Base-by-base conservation (phyloP, 2,329 filamentous ascomycete species). In the Sporothrix dimorphospora region DNA sequence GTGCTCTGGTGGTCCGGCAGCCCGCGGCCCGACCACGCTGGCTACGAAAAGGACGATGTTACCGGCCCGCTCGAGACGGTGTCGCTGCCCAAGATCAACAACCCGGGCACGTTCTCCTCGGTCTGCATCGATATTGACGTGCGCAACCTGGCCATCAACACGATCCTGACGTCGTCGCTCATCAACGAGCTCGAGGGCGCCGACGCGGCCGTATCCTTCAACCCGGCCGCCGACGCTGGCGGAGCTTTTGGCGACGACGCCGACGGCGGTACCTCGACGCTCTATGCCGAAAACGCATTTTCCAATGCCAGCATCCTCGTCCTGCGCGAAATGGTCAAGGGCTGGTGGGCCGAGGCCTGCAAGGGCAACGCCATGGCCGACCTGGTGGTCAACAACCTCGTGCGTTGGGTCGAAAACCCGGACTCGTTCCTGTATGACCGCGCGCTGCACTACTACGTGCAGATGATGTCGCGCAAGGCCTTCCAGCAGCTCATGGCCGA, bases 381-480 rank as follows among this genome's bases (percentile, higher is more conserved):
- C 81, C 90, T 98, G 71, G 94, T 99, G 86, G 96, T 99, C 0
- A 94, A 97, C 79, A 95, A 99, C 81, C 87, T 99, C 4, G 94
- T 99, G 24, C 92, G 97, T 75, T 99, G 97, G 97, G 94, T 98
- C 1, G 94, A 97, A 80, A 96, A 91, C 74, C 93, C 95, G 0
- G 92, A 93, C 66, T 98, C 94, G 0, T 98, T 95, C 82, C 90
- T 99, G 72, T 99, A 98, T 79, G 97, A 99, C 81, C 90, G 92
- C 4, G 94, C 94, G 6, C 82, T 99, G 75, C 94, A 98, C 79
- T 96, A 97, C 84, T 98, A 99, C 78, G 94, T 99, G 71, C 95
- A 98, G 80, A 96, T 98, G 89, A 97, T 99, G 92, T 97, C 94
- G 45, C 92, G 93, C 76, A 99, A 99, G 81, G 96, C 97, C 0